Evolutionary conservation across 129 eudicot species (phyloP).

Genomic region (Helianthus annuus): DNA sequence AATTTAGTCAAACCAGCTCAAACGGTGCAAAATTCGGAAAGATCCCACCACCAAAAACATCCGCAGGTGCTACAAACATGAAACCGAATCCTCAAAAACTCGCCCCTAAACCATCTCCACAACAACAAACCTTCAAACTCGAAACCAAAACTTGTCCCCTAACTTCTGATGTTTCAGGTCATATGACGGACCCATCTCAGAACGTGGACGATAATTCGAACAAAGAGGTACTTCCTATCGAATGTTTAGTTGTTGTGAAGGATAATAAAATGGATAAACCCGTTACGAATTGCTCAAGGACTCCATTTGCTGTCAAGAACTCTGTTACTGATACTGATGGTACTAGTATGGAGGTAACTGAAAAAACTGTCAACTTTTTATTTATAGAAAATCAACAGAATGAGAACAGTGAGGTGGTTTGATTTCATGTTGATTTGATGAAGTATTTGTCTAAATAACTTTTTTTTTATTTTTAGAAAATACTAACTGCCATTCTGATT

Average conservation of each 20-base stretch:
- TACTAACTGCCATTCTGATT: background rate
- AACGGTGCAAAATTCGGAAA: conserved; percentile 43
- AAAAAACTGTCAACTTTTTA: conserved; percentile 25
- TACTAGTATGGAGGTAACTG: conserved; percentile 19
- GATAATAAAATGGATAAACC: conserved; percentile 24
- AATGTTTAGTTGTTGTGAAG: conserved; percentile 15
- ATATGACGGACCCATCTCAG: background rate
- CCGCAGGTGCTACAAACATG: conserved; percentile 23
- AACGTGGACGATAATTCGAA: background rate
- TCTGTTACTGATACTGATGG: conserved; percentile 17
- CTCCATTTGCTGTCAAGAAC: conserved; percentile 46
- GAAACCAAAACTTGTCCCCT: conserved; percentile 17
- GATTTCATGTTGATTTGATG: background rate
- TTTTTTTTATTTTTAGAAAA: background rate
- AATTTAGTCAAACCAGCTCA: conserved; percentile 38
- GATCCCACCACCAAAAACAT: conserved; percentile 32
- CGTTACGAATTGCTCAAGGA: conserved; percentile 26
- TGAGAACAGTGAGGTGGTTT: conserved; percentile 23
- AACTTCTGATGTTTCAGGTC: conserved; percentile 25
- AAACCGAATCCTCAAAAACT: conserved; percentile 36
- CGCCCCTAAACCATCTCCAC: conserved; percentile 28
- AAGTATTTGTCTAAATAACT: background rate
- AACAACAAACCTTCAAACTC: conserved; percentile 17
- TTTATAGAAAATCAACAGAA: conserved; percentile 25
- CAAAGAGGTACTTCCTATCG: background rate